Evolutionary conservation across 805 yeast species (phyloP).

Genomic region (Ogataea dorogensis): DNA sequence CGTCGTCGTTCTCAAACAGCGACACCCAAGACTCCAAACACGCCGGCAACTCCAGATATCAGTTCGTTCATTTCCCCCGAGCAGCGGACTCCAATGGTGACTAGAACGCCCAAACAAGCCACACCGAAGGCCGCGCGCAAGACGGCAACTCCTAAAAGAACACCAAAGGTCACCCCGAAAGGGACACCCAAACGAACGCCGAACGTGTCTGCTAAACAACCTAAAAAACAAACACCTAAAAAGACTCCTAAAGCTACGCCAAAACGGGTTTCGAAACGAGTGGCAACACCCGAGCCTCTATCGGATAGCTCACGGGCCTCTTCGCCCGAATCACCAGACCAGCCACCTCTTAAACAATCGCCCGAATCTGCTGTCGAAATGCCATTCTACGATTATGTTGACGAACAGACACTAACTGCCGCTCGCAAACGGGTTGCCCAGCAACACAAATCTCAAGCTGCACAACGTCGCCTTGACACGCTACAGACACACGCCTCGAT

Average conservation of each 20-base stretch:
- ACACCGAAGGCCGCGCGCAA: too few species aligned
- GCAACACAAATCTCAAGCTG: slow-evolving; percentile 7
- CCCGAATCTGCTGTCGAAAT: too few species aligned
- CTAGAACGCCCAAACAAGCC: slow-evolving; percentile 3
- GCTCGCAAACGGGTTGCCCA: slow-evolving; percentile 7
- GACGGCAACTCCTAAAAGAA: slow-evolving; percentile 2
- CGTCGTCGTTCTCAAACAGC: background rate
- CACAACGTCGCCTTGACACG: slow-evolving; percentile 6
- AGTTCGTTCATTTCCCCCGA: slow-evolving; percentile 22
- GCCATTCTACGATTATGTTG: slow-evolving; percentile 12
- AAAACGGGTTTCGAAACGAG: slow-evolving; percentile 2
- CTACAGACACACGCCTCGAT: slow-evolving; percentile 4
- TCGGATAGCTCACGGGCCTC: slow-evolving; percentile 8
- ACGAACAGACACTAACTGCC: slow-evolving; percentile 6
- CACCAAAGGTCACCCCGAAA: slow-evolving; percentile 7
- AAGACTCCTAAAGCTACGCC: slow-evolving; percentile 6
- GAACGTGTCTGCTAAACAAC: slow-evolving; percentile 6
- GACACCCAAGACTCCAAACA: slow-evolving; percentile 10
- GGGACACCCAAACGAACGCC: too few species aligned
- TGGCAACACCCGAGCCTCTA: slow-evolving; percentile 3
- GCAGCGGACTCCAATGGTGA: slow-evolving; percentile 5
- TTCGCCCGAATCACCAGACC: slow-evolving; percentile 1
- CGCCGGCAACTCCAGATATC: slow-evolving; percentile 15
- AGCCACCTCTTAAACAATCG: slow-evolving; percentile 1
- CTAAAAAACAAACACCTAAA: slow-evolving; percentile 7